These are phyloP conservation scores for Cephaloascus albidus DNA, from an alignment of 805 yeast species.

Conservation along the genomic window DNA sequence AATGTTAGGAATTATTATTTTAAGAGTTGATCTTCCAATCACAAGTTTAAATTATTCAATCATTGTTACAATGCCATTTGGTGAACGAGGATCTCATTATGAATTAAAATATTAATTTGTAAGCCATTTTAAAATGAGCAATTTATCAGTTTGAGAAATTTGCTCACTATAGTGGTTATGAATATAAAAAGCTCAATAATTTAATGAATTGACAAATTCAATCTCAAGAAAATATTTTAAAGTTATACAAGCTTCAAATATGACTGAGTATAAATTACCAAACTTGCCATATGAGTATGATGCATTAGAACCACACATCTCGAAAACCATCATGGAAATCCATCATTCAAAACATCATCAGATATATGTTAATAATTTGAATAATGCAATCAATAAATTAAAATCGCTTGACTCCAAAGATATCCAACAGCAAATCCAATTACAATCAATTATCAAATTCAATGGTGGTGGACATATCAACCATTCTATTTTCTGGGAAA, in stretches of 20 bases:
- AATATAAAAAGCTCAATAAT: no score
- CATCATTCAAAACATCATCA: conserved; percentile 44
- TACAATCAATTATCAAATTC: conserved; percentile 36
- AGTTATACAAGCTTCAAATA: no score
- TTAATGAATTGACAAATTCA: no score
- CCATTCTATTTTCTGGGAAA: conserved; percentile 41
- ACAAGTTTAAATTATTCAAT: no score
- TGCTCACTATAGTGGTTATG: not conserved
- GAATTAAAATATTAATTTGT: no score
- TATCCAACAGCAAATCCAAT: conserved; percentile 27
- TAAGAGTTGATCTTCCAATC: not conserved
- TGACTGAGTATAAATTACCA: conserved; percentile 20
- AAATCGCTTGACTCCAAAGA: conserved; percentile 26
- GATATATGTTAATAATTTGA: conserved; percentile 37
- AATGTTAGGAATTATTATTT: not conserved
- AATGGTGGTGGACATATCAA: conserved; percentile 44
- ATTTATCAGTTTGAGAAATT: no score
- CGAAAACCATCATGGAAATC: conserved; percentile 34
- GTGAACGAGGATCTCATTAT: no score
- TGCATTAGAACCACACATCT: conserved; percentile 39
- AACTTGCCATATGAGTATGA: conserved; percentile 36
- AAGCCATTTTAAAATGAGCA: no score
- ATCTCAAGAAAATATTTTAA: no score
- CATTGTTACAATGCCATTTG: not conserved
- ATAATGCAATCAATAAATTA: conserved; percentile 31